These are phyloP conservation scores for Monoraphidium neglectum DNA, from an alignment of 139 green algal genomes.

Conservation along the genomic window DNA sequence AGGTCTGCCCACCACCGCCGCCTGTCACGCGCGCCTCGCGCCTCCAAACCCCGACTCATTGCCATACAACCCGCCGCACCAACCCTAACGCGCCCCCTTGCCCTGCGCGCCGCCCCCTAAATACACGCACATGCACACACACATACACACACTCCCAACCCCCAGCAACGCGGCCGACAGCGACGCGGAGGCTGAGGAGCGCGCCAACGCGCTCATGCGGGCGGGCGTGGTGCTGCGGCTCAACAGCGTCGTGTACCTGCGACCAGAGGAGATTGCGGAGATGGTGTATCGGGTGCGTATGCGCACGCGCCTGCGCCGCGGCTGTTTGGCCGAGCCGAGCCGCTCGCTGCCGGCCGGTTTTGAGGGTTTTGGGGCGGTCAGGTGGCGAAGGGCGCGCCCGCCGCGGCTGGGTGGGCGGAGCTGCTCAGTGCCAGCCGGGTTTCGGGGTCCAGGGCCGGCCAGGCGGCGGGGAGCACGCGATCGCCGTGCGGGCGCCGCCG, in stretches of 20 bases:
- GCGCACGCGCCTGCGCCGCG: no score
- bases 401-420: no score
- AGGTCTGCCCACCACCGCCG: no score
- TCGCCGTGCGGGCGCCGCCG: no score
- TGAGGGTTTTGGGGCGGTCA: no score
- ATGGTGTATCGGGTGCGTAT: slow-evolving; percentile 26
- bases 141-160: background rate
- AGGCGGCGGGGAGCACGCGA: no score
- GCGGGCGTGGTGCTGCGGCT: slow-evolving; percentile 35
- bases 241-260: slow-evolving; percentile 34
- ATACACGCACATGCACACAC: background rate
- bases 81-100: background rate
- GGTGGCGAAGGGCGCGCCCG: no score
- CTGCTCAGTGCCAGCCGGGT: no score
- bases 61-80: background rate
- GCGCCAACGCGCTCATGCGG: slow-evolving; percentile 11
- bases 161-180: slow-evolving; percentile 24
- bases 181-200: slow-evolving; percentile 22
- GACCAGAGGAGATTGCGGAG: slow-evolving; percentile 30
- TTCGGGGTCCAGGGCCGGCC: no score
- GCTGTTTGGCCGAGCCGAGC: no score
- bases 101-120: background rate
- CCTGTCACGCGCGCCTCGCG: no score
- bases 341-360: no score
- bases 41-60: background rate